phyloP scores from a whole-genome alignment of 2,329 filamentous ascomycete genomes.

The Gliomastix tumulicola region DNA sequence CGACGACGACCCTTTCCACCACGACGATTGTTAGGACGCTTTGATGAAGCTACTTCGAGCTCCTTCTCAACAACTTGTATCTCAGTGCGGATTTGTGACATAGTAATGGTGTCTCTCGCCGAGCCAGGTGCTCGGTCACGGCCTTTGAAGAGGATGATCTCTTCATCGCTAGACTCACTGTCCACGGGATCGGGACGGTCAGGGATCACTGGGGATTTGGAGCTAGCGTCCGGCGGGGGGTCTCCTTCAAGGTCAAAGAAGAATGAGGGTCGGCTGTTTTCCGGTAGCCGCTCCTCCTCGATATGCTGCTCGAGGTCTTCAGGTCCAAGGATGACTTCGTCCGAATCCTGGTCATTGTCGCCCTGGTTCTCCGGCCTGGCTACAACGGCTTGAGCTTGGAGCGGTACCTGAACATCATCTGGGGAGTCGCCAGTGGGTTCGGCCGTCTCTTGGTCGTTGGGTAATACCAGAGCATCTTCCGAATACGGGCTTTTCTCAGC shows the following conservation, averaged over 20 bases:
- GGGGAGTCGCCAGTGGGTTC: too few relatives aligned
- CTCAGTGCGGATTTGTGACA: slow-evolving; percentile 22
- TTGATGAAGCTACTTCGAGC: slow-evolving; percentile 7
- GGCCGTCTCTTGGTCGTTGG: too few relatives aligned
- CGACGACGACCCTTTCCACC: background rate
- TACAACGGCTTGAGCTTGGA: too few relatives aligned
- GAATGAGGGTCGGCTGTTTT: slow-evolving; percentile 14
- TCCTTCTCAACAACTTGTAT: slow-evolving; percentile 18
- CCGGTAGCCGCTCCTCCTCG: too few relatives aligned
- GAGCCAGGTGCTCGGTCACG: slow-evolving; percentile 23
- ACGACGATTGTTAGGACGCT: background rate
- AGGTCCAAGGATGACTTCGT: slow-evolving; percentile 9
- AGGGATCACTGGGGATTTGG: slow-evolving; percentile 5
- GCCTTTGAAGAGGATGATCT: slow-evolving; percentile 63
- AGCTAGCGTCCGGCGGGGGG: too few relatives aligned
- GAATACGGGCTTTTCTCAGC: too few relatives aligned
- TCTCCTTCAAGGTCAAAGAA: too few relatives aligned
- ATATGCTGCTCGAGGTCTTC: slow-evolving; percentile 12
- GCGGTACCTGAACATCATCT: too few relatives aligned
- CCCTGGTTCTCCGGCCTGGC: too few relatives aligned
- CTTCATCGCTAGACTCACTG: slow-evolving; percentile 53
- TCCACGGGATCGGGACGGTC: slow-evolving; percentile 12
- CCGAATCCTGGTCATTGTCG: background rate
- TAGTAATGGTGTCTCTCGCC: slow-evolving; percentile 7
- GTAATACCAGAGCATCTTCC: too few relatives aligned